A percentile compares a stretch with the other conserved stretches of the same genome.
Conservation (phyloP, 768 basidiomycete genomes). For the Tephrocybe sp. region DNA sequence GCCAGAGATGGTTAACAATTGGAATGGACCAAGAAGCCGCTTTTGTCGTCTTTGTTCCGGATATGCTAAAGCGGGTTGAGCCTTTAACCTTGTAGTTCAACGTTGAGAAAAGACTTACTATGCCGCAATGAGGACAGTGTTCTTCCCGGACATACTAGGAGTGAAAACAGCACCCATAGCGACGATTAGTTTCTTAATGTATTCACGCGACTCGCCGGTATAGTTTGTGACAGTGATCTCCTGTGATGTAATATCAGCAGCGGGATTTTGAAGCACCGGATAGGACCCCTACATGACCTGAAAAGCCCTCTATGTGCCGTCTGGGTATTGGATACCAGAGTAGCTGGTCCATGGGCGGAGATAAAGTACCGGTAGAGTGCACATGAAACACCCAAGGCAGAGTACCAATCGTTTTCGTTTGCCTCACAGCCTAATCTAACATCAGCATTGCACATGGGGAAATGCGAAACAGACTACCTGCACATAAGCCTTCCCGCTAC, state of each 20-base stretch:
- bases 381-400: conserved; percentile 85
- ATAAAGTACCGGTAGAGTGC: conserved; percentile 57
- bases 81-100: background rate
- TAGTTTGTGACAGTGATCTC: conserved; percentile 88
- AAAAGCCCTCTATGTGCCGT: conserved; percentile 57
- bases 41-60: conserved; percentile 65
- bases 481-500: conserved; percentile 70
- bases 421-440: conserved; percentile 65
- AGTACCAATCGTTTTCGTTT: conserved; percentile 67
- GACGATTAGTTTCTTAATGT: conserved; percentile 79
- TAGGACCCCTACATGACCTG: conserved; percentile 49
- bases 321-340: conserved; percentile 84
- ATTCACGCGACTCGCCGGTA: conserved; percentile 83
- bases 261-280: background rate
- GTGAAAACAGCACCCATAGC: conserved; percentile 81
- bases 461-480: conserved; percentile 56
- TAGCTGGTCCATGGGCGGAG: conserved; percentile 70
- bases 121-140: conserved; percentile 83
- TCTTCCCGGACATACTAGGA: conserved; percentile 74
- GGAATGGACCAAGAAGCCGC: conserved; percentile 82
- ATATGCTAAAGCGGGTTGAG: conserved; percentile 27
- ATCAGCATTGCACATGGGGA: too few species aligned
- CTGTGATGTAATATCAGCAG: conserved; percentile 33
- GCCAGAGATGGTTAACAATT: conserved; percentile 87
- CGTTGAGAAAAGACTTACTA: conserved; percentile 51